Base-by-base conservation (phyloP, 1,284 basidiomycete genomes). In the Fomitopsis schrenkii region DNA sequence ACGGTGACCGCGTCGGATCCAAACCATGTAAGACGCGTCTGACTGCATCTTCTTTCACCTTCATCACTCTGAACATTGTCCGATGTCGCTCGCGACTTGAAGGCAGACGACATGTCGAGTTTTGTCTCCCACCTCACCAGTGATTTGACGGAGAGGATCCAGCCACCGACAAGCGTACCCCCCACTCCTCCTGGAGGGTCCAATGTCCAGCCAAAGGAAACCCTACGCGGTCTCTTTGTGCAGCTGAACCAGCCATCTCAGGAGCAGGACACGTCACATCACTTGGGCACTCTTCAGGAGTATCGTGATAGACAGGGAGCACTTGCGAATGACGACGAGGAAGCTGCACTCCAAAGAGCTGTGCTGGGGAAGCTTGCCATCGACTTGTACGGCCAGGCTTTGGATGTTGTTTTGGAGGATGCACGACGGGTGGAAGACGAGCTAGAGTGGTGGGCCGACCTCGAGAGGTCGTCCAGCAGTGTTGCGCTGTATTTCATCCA, bases 361-460 rank as follows among this genome's bases (percentile, higher is more conserved):
- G 68, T 77, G 15, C 58, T 83, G 9, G 74, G 76, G 52, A 83
- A 79, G 68, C 66, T 87, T 14, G 73, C 83, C 1, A 77, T 86
- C 14, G 80, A 79, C 15, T 61, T 90, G 12, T 92, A 92, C 69
- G 78, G 82, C 1, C 77, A 84, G 50, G 79, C 82, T 1, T 71
- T 92, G 66, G 80, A 88, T 60, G 67, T 76, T 17, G 84, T 83
- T 64, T 70, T 93, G 60, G 67, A 76, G 12, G 84, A 91, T 67
- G 88, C 90, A 4, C 79, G 81, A 12, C 72, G 84, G 46, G 82
- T 83, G 7, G 90, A 93, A 67, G 74, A 78, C 5, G 90, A 91
- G 66, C 83, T 86, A 10, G 85, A 91, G 60, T 93, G 89, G 89
- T 93, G 91, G 90, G 77, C 79, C 19, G 84, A 87, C 57, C 70